Conservation (phyloP, 768 basidiomycete species). For the Leccinum boreale region DNA sequence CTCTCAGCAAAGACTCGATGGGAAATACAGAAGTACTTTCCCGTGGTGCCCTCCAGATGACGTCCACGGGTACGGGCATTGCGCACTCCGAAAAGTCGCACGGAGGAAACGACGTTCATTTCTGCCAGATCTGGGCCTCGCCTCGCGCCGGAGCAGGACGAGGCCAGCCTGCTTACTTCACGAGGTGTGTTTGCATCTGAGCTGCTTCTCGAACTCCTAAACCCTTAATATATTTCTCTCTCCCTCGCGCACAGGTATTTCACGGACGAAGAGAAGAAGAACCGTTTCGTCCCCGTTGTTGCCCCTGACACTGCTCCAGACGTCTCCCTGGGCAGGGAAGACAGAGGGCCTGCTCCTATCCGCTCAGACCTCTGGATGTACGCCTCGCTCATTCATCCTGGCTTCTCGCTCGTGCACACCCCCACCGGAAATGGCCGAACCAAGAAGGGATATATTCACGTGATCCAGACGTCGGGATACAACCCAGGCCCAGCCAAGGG, state of each 20-base stretch:
- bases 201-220: neutral
- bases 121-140: slow-evolving; percentile 69
- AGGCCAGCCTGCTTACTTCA: slow-evolving; percentile 74
- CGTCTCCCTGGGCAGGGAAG: slow-evolving; percentile 63
- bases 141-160: slow-evolving; percentile 36
- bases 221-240: neutral
- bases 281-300: slow-evolving; percentile 70
- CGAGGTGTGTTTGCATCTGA: slow-evolving; percentile 41
- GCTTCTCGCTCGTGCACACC: slow-evolving; percentile 48
- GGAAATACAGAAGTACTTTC: slow-evolving; percentile 86
- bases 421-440: slow-evolving; percentile 37
- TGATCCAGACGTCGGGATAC: slow-evolving; percentile 83
- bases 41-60: slow-evolving; percentile 88
- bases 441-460: slow-evolving; percentile 78
- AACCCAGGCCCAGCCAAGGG: slow-evolving; percentile 56
- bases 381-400: slow-evolving; percentile 67
- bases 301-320: slow-evolving; percentile 62
- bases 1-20: slow-evolving; percentile 80
- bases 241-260: slow-evolving; percentile 49
- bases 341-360: slow-evolving; percentile 77
- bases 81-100: slow-evolving; percentile 70
- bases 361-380: slow-evolving; percentile 66
- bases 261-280: slow-evolving; percentile 74
- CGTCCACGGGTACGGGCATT: slow-evolving; percentile 90
- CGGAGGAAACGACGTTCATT: slow-evolving; percentile 48